Evolutionary conservation across 192 early-diverging fungal species (phyloP), one percentile per base, ranked within the genome.

Genomic region (Phycomyces blakesleeanus): DNA sequence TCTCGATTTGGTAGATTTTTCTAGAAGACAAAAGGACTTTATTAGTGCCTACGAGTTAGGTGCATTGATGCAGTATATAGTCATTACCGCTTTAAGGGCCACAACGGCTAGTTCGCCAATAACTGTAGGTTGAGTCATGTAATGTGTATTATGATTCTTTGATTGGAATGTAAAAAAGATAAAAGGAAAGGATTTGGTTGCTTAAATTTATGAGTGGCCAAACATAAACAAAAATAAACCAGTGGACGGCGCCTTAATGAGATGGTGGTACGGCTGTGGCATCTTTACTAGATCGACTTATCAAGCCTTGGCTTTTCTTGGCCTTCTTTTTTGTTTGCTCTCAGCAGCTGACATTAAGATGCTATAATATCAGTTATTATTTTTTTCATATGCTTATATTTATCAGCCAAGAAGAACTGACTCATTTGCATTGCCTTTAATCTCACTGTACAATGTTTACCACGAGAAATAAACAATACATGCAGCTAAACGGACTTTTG

Each of bases 21-120:
- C 73, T 75, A 63, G 29, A 39, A 49, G 9, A 58, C 22, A 14
- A 20, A 21, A 16, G 3, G 54, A 4, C 18, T n/a, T n/a, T 42
- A 11, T 15, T 22, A 9, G 1, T 38, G 11, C 18, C 40, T 20
- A 0, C 15, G 52, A 42, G n/a, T 8, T 25, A 26, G 12, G 11
- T 38, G 1, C 10, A 15, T n/a, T 61, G 12, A 9, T 38, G 1
- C 10, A 15, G 9, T 61, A 44, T 50, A 42, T 40, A n/a, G 11
- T 53, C 59, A 55, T 75, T 75, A 75, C 73, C 21, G 68, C 73
- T 58, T 75, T 75, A 21, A 70, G 49, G 10, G 73, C 73, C 21
- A 75, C 68, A n/a, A 75, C 41, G 14, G 55, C 73, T n/a, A 75
- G 63, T 24, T 75, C 73, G 24, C 73, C 73, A 49, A 75, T 42